Evolutionary conservation across 352 stramenopile species (phyloP).

Genomic region (Phytophthora sp.): DNA sequence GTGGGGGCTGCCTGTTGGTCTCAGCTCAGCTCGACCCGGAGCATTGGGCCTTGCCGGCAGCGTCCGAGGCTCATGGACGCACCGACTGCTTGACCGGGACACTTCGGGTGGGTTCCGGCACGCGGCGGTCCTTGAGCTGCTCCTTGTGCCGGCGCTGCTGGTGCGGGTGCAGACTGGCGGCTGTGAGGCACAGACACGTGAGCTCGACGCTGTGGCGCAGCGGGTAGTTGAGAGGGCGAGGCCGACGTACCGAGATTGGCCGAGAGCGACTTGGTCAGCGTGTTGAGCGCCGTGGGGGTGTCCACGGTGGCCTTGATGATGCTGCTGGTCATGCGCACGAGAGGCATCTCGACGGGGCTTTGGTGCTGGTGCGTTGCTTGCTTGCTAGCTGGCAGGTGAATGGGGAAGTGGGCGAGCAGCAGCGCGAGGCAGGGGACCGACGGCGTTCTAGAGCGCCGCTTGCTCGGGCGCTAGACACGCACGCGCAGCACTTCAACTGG

Average conservation of each 20-base stretch:
- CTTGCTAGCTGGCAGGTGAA: conserved; percentile 4
- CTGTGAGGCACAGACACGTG: background rate
- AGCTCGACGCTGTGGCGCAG: background rate
- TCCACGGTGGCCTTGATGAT: conserved; percentile 27
- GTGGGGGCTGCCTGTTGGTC: background rate
- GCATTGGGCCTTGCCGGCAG: too few species aligned
- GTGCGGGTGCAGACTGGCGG: conserved; percentile 19
- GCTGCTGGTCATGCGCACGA: conserved; percentile 28
- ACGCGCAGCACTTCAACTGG: conserved; percentile 10
- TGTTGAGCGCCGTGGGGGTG: conserved; percentile 24
- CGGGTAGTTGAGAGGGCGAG: background rate
- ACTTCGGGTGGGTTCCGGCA: conserved; percentile 10
- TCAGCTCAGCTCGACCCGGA: too few species aligned
- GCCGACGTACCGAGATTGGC: conserved; percentile 10
- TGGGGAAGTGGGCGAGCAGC: conserved; percentile 8
- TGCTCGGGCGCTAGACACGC: conserved; percentile 10
- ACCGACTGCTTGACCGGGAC: conserved; percentile 8
- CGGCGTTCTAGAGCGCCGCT: background rate
- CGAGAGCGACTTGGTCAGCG: conserved; percentile 20
- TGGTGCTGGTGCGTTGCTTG: background rate
- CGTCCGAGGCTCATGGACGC: conserved; percentile 4
- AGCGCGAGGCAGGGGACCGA: too few species aligned
- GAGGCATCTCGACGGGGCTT: conserved; percentile 5
- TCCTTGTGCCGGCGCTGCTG: conserved; percentile 8
- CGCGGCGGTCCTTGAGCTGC: conserved; percentile 6